A percentile compares a stretch with the other conserved stretches of the same genome.
Evolutionary conservation across 306 rosid species (phyloP).

Genomic region (Sicyos edulis): DNA sequence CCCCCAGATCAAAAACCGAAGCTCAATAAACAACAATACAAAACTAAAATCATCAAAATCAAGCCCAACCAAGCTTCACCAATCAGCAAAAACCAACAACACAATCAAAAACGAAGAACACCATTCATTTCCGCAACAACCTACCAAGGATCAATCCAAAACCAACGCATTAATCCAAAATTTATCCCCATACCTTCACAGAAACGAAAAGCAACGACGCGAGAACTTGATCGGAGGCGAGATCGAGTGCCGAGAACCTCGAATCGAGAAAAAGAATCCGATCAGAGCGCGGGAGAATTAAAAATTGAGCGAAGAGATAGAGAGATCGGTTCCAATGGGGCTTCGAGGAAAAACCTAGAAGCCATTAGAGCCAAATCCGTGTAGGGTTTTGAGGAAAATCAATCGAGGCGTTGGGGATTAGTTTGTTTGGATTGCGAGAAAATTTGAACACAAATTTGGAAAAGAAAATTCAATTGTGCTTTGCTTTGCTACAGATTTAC

Average conservation of each 20-base stretch:
- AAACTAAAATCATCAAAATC: background rate
- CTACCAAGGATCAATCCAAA: background rate
- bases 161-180: background rate
- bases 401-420: constrained; percentile 18
- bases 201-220: too few species aligned
- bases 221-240: background rate
- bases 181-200: background rate
- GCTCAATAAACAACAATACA: background rate
- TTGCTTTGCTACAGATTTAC: constrained; percentile 21
- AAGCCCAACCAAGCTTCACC: background rate
- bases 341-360: background rate
- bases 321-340: background rate
- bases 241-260: background rate
- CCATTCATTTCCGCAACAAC: background rate
- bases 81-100: background rate
- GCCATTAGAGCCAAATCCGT: background rate
- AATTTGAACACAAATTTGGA: constrained; percentile 27
- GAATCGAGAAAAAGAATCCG: background rate
- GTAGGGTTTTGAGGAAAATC: constrained; percentile 14
- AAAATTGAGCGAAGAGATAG: background rate
- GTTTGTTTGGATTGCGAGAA: constrained; percentile 45
- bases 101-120: background rate
- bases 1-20: background rate
- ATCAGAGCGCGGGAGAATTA: background rate
- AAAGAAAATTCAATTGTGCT: constrained; percentile 36